A percentile compares a stretch with the other conserved stretches of the same genome.
Evolutionary conservation across 2,329 filamentous ascomycete species (phyloP).

Genomic region (Verruconis gallopava): DNA sequence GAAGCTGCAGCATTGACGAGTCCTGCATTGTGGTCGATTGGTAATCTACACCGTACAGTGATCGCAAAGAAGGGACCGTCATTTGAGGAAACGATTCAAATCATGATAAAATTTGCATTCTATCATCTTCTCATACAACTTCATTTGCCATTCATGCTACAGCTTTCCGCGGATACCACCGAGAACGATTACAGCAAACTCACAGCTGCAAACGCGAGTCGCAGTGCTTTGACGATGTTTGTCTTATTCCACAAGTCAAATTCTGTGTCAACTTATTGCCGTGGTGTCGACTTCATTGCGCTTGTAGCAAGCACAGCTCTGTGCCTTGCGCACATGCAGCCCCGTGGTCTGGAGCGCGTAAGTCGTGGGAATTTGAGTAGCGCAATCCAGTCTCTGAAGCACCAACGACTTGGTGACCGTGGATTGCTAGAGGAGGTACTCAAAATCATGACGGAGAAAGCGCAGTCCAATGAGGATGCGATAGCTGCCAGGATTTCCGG

Average conservation of each 20-base stretch:
- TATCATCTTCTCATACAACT: constrained; percentile 39
- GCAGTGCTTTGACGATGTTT: constrained; percentile 38
- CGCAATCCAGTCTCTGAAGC: not conserved
- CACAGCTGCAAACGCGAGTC: constrained; percentile 37
- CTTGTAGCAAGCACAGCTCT: constrained; percentile 28
- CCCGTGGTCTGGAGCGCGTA: constrained; percentile 10
- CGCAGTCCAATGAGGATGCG: too few species aligned
- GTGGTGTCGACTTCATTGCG: constrained; percentile 37
- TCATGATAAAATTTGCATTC: constrained; percentile 39
- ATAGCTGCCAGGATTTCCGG: too few species aligned
- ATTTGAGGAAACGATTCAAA: constrained; percentile 21
- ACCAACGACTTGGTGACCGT: not conserved
- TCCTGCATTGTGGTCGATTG: constrained; percentile 36
- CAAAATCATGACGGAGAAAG: not conserved
- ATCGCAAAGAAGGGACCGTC: constrained; percentile 14
- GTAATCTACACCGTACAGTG: constrained; percentile 14
- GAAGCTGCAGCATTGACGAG: constrained; percentile 27
- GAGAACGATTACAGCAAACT: constrained; percentile 37
- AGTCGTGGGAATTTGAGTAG: not conserved
- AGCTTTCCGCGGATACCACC: constrained; percentile 32
- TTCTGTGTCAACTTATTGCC: constrained; percentile 29
- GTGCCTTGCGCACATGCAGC: constrained; percentile 37
- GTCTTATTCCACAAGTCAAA: constrained; percentile 32
- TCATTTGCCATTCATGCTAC: constrained; percentile 34
- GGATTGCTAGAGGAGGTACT: not conserved